phyloP scores from a whole-genome alignment of 1,139 yeast species.

The Protomyces lactucae-debilis region DNA sequence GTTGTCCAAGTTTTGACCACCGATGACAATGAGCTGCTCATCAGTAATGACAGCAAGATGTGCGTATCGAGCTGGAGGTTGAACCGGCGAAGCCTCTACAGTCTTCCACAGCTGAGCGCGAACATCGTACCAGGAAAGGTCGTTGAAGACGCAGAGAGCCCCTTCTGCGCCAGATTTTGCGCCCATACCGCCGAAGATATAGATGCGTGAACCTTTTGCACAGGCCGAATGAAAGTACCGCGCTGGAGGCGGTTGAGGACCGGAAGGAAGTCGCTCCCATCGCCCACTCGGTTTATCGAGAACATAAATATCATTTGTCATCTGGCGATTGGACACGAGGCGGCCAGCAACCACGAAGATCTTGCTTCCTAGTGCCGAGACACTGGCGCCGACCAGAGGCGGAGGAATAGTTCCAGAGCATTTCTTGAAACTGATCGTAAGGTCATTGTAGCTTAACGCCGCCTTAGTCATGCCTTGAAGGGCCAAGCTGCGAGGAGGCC shows the following conservation, averaged over 20 bases:
- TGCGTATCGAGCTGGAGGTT: conserved; percentile 32
- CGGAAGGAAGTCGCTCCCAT: conserved; percentile 30
- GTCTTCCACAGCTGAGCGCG: conserved; percentile 20
- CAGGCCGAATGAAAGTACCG: conserved; percentile 33
- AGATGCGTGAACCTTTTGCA: conserved; percentile 27
- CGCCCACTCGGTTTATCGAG: conserved; percentile 30
- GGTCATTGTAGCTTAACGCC: neutral
- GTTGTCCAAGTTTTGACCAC: conserved; percentile 33
- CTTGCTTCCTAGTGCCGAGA: conserved; percentile 26
- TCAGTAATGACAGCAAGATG: conserved; percentile 31
- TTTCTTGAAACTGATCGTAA: neutral
- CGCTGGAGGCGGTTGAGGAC: conserved; percentile 20
- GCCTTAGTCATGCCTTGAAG: neutral
- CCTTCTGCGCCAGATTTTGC: neutral
- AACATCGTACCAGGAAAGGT: conserved; percentile 29
- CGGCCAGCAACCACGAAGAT: conserved; percentile 34
- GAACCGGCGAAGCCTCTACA: neutral
- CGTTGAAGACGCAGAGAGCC: conserved; percentile 28
- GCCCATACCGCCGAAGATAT: conserved; percentile 33
- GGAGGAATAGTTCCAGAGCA: conserved; percentile 33
- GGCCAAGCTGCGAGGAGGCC: neutral
- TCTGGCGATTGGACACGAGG: conserved; percentile 22
- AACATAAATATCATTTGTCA: conserved; percentile 30
- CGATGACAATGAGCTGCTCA: conserved; percentile 29
- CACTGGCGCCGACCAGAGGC: conserved; percentile 32